phyloP scores from a whole-genome alignment of 495 filamentous ascomycete genomes.

The Extremus antarcticus region DNA sequence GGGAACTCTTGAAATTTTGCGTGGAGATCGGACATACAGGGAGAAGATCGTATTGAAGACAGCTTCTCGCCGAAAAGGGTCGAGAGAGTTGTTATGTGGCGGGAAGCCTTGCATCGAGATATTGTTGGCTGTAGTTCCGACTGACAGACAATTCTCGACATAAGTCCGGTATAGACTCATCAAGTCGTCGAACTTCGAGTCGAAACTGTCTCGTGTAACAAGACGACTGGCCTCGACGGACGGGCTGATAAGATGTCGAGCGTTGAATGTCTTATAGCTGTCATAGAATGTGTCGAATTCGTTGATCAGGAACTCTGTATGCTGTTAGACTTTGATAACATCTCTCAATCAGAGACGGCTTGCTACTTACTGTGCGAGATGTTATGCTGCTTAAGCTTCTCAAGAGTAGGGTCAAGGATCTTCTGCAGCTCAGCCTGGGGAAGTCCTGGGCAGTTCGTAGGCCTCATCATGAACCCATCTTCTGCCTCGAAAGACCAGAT shows the following conservation, averaged over 20 bases:
- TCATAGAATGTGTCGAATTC: slow-evolving; percentile 12
- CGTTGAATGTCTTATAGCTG: slow-evolving; percentile 21
- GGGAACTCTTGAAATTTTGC: too few species aligned
- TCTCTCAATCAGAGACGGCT: slow-evolving; percentile 26
- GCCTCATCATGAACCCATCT: slow-evolving; percentile 28
- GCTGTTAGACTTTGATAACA: slow-evolving; percentile 29
- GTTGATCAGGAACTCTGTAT: slow-evolving; percentile 19
- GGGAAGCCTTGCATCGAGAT: slow-evolving; percentile 33
- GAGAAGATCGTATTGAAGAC: slow-evolving; percentile 36
- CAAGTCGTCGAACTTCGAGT: slow-evolving; percentile 39
- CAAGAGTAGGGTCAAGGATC: slow-evolving; percentile 34
- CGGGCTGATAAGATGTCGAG: slow-evolving; percentile 35
- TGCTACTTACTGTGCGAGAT: slow-evolving; percentile 34
- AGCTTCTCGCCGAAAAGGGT: slow-evolving; percentile 49
- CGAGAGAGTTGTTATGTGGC: slow-evolving; percentile 44
- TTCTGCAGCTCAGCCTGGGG: slow-evolving; percentile 42
- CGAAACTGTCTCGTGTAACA: slow-evolving; percentile 41
- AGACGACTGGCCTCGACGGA: slow-evolving; percentile 50
- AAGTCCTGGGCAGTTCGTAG: slow-evolving; percentile 38
- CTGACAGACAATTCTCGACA: slow-evolving; percentile 33
- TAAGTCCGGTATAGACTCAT: slow-evolving; percentile 33
- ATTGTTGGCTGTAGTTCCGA: slow-evolving; percentile 38
- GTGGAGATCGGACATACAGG: too few species aligned
- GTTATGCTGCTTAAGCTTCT: slow-evolving; percentile 29
- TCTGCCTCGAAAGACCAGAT: slow-evolving; percentile 37